Evolutionary conservation across 306 rosid species (phyloP), one percentile per base, ranked within the genome.

Genomic region (Inga oerstediana): DNA sequence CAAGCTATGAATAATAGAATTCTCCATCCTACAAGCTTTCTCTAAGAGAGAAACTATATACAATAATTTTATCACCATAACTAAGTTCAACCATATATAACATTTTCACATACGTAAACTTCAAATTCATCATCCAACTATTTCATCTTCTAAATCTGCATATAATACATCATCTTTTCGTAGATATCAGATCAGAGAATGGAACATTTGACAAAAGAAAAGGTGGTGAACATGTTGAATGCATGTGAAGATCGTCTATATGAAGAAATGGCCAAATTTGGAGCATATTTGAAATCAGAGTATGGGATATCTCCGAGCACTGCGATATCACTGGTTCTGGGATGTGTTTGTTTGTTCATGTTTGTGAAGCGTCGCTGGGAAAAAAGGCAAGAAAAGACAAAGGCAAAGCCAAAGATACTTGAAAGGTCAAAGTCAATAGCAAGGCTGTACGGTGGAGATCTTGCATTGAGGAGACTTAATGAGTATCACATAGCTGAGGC

Each of bases 341-440:
- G 83, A 22, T 27, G 84, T 48, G 46, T 85, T 46, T 64, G 68
- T 7, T 83, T 76, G n/a, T 76, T 77, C 32, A 20, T 68, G 56
- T 80, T 80, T 45, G 30, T 48, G 43, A 76, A 8, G 62, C 76
- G 82, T 3, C 6, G 5, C 3, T 20, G 71, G 44, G 32, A 3
- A 35, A 39, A 39, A 5, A 39, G 7, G 43, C 43, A 39, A 5
- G 43, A 39, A 39, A 37, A 37, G 5, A 16, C 66, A 19, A 44
- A 62, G 41, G 1, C 10, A 8, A 34, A 54, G 54, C 41, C 0
- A 5, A 54, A 17, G 61, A 0, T 48, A 8, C 77, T 74, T 44
- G 32, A 49, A 8, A 84, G 92, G 78, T 91, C 94, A 14, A 20
- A 66, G 75, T 82, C 91, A 62, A n/a, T 91, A 0, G 90, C 88